phyloP scores from a whole-genome alignment of 2,329 filamentous ascomycete species.

The Aureobasidium sp. region DNA sequence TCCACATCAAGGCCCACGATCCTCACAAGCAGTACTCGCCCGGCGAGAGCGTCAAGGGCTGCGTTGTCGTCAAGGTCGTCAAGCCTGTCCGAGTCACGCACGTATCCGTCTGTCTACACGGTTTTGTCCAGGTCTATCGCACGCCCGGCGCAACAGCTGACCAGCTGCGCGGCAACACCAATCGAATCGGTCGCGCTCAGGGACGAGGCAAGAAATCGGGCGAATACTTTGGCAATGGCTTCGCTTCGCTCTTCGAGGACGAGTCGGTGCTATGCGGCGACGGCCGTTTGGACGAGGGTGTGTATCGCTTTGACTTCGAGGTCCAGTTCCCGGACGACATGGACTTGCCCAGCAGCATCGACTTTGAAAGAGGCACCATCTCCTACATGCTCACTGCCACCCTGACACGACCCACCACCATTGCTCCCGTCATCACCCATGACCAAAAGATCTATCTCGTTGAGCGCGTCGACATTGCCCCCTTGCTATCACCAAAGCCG shows the following conservation, averaged over 20 bases:
- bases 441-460: conserved; percentile 72
- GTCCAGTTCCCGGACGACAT: conserved; percentile 58
- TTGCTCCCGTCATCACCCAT: conserved; percentile 69
- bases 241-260: conserved; percentile 75
- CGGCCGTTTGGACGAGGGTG: conserved; percentile 62
- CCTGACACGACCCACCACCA: conserved; percentile 78
- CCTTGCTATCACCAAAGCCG: conserved; percentile 64
- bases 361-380: conserved; percentile 94
- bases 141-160: conserved; percentile 51
- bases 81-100: conserved; percentile 73
- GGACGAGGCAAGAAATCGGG: conserved; percentile 45
- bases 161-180: conserved; percentile 41
- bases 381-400: conserved; percentile 87
- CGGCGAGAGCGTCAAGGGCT: conserved; percentile 65
- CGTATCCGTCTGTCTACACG: conserved; percentile 67
- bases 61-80: conserved; percentile 62
- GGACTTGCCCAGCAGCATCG: conserved; percentile 81
- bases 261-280: conserved; percentile 73
- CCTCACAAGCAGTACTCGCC: conserved; percentile 69
- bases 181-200: conserved; percentile 38
- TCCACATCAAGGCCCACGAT: conserved; percentile 68
- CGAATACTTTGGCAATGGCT: conserved; percentile 64
- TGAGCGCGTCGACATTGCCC: conserved; percentile 77
- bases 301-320: conserved; percentile 73
- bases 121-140: conserved; percentile 72